Base-by-base conservation (phyloP, 169 alveolate genomes). In the Theileria annulata region DNA sequence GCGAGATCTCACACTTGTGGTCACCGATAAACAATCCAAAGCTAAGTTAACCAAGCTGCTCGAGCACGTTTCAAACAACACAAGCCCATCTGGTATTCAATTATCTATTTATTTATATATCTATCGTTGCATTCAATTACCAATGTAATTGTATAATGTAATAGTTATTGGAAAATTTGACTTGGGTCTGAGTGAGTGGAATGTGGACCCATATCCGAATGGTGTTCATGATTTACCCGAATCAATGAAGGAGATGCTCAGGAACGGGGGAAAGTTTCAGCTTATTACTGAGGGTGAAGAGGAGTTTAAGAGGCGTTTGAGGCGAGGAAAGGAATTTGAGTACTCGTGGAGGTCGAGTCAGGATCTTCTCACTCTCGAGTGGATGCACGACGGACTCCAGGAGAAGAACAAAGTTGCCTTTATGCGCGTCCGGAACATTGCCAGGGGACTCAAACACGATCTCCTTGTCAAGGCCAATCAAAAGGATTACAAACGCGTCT, bases 191-290 rank as follows among this genome's bases (percentile, higher is more conserved):
- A 90, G 96, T 31, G 96, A 91, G 70, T 95, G 96, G 96, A 94
- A 92, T 77, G 95, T 91, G 28, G 98, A 95, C 51, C 97, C 98
- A 12, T 95, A 95, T 68, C 96, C 97, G 25, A 93, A 95, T 77
- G 98, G 98, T 49, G 96, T 93, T 17, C 98, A 95, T 74, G 98
- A 95, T 56, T 75, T 95, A 47, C 94, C 98, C 10, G 91, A 93
- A 28, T 83, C 86, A 59, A 88, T 90, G 47, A 94, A 93, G 80
- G 96, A 93, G 31, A 75, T 94, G 19, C 87, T 95, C 42, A 91
- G 98, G 33, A 91, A 91, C 60, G 98, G 98, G 19, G 96, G 95
- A 1, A 59, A 74, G 42, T 77, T 76, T 49, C 92, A 91, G 91
- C 87, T 88, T 30, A 82, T 77, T 63, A 15, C 21, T 13, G 35